Conservation (phyloP, 345 rosid genomes). For the Toxicodendron radicans region DNA sequence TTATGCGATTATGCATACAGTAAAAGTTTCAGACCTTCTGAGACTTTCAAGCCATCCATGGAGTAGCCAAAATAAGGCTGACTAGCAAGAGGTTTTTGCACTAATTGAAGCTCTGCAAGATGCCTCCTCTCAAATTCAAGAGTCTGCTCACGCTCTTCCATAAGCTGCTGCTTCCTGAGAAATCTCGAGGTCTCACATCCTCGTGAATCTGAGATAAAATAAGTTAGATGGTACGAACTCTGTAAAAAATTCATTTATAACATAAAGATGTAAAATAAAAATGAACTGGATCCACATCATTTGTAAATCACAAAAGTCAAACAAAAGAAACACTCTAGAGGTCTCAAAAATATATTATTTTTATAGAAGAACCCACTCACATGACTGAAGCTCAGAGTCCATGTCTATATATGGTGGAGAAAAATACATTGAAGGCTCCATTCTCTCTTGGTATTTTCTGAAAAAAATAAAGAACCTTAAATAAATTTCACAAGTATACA, state of each 20-base stretch:
- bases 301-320: neutral
- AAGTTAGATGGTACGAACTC: neutral
- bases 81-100: constrained; percentile 30
- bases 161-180: constrained; percentile 44
- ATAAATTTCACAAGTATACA: neutral
- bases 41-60: constrained; percentile 33
- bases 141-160: constrained; percentile 46
- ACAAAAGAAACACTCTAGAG: neutral
- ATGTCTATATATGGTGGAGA: constrained; percentile 35
- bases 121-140: constrained; percentile 45
- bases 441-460: constrained; percentile 54
- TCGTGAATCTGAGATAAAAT: constrained; percentile 41
- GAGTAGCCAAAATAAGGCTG: constrained; percentile 33
- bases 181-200: constrained; percentile 41
- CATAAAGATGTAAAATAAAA: neutral
- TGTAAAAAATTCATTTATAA: neutral
- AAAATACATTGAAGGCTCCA: constrained; percentile 36
- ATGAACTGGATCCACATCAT: neutral
- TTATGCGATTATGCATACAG: neutral
- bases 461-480: neutral
- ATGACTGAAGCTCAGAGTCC: constrained; percentile 52
- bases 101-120: constrained; percentile 32
- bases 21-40: constrained; percentile 32
- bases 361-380: constrained; percentile 32
- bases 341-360: neutral